A percentile compares a stretch with the other conserved stretches of the same genome.
phyloP scores from a whole-genome alignment of 2,329 filamentous ascomycete genomes.

The Colletotrichum sp. region DNA sequence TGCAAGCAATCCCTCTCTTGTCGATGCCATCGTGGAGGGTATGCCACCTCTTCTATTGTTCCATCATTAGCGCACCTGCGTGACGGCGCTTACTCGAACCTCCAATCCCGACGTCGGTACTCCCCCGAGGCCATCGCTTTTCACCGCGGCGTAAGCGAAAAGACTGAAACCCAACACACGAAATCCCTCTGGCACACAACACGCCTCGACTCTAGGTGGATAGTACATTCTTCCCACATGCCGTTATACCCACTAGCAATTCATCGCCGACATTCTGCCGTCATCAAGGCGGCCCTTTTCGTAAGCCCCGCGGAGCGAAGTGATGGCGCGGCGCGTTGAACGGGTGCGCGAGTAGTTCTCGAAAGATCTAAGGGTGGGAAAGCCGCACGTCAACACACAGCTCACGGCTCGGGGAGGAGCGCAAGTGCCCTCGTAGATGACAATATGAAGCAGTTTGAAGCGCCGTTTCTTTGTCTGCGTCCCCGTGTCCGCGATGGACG shows the following conservation, averaged over 20 bases:
- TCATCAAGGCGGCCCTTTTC: not conserved
- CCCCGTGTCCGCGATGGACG: not conserved
- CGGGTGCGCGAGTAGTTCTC: not conserved
- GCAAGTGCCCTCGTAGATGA: not conserved
- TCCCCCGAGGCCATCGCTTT: not conserved
- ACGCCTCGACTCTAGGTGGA: not conserved
- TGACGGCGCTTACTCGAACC: not conserved
- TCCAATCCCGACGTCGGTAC: not conserved
- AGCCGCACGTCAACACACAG: not conserved
- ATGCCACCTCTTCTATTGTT: not conserved
- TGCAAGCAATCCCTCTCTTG: not conserved
- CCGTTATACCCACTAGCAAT: not conserved
- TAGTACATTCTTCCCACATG: not conserved
- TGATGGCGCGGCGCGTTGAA: not conserved
- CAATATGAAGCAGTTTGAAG: not conserved
- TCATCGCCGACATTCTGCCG: not conserved
- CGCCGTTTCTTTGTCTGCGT: not conserved
- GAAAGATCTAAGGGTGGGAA: not conserved
- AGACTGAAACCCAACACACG: slow-evolving; percentile 12
- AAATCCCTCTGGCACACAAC: slow-evolving; percentile 15
- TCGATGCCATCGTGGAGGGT: not conserved
- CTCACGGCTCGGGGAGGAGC: not conserved
- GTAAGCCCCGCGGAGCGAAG: not conserved
- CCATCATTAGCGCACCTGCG: not conserved
- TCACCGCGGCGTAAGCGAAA: not conserved